Evolutionary conservation across 2,329 filamentous ascomycete species (phyloP).

Genomic region (Epichloe sylvatica): DNA sequence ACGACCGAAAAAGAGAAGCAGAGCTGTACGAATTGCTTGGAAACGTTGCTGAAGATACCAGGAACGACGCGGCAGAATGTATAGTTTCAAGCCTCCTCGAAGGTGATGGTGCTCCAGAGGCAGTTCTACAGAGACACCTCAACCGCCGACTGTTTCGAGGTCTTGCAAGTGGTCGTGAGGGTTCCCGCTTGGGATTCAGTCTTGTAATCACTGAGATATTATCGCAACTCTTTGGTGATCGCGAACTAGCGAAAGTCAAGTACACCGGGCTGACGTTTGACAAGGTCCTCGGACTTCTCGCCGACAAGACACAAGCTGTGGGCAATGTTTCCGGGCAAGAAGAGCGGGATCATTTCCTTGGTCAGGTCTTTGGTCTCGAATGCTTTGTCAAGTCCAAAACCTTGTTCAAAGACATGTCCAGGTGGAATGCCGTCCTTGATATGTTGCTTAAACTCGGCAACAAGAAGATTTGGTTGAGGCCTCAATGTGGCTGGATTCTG

Average conservation of each 20-base stretch:
- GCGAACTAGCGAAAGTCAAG: conserved; percentile 28
- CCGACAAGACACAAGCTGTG: conserved; percentile 40
- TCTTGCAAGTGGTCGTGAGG: conserved; percentile 79
- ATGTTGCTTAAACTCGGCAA: conserved; percentile 59
- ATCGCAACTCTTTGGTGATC: conserved; percentile 49
- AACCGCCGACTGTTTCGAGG: conserved; percentile 67
- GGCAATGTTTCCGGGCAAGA: conserved; percentile 53
- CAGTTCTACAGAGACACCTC: conserved; percentile 42
- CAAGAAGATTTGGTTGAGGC: conserved; percentile 77
- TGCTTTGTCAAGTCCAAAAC: conserved; percentile 70
- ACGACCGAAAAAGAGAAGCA: conserved; percentile 44
- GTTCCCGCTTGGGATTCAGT: conserved; percentile 77
- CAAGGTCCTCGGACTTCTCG: conserved; percentile 35
- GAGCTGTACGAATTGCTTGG: conserved; percentile 47
- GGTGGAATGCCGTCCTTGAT: conserved; percentile 56
- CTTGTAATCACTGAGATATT: conserved; percentile 75
- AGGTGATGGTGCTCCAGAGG: conserved; percentile 34
- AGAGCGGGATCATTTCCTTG: conserved; percentile 72
- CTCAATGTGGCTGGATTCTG: conserved; percentile 75
- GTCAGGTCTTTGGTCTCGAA: conserved; percentile 75
- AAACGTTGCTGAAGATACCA: conserved; percentile 42
- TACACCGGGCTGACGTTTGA: conserved; percentile 44
- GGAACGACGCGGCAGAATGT: conserved; percentile 43
- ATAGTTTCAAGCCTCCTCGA: conserved; percentile 43
- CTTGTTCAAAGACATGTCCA: conserved; percentile 45